Conservation (phyloP, 805 yeast species). For the Komagataella ulmi region DNA sequence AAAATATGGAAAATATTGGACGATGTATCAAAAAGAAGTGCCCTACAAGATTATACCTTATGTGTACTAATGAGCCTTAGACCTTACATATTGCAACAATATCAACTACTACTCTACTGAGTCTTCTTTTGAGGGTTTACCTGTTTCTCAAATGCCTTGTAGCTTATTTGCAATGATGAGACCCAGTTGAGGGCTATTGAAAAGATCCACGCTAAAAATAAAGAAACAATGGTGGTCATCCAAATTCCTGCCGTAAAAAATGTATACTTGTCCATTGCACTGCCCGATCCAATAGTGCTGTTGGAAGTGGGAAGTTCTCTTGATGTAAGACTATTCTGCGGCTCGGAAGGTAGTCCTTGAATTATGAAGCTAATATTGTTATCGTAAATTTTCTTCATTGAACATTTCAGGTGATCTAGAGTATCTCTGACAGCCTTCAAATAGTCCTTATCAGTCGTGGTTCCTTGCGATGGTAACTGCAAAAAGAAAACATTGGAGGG, state of each 20-base stretch:
- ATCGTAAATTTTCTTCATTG: background rate
- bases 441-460: background rate
- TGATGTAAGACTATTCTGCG: background rate
- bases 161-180: slow-evolving; percentile 57
- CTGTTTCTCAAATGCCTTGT: slow-evolving; percentile 70
- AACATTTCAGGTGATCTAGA: background rate
- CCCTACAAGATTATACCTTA: slow-evolving; percentile 89
- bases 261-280: slow-evolving; percentile 50
- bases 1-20: slow-evolving; percentile 85
- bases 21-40: slow-evolving; percentile 62
- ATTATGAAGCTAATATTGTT: too few species aligned
- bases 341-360: background rate
- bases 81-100: background rate
- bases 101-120: slow-evolving; percentile 13
- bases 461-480: background rate
- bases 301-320: background rate
- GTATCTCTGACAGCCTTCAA: background rate
- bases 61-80: slow-evolving; percentile 35
- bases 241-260: slow-evolving; percentile 75
- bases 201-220: slow-evolving; percentile 43
- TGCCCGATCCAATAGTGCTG: slow-evolving; percentile 10
- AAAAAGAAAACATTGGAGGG: background rate
- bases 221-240: slow-evolving; percentile 58
- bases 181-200: slow-evolving; percentile 61
- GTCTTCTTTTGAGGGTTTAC: slow-evolving; percentile 36